Base-by-base conservation (phyloP, 1,284 basidiomycete genomes). In the Wolfiporia cocos region DNA sequence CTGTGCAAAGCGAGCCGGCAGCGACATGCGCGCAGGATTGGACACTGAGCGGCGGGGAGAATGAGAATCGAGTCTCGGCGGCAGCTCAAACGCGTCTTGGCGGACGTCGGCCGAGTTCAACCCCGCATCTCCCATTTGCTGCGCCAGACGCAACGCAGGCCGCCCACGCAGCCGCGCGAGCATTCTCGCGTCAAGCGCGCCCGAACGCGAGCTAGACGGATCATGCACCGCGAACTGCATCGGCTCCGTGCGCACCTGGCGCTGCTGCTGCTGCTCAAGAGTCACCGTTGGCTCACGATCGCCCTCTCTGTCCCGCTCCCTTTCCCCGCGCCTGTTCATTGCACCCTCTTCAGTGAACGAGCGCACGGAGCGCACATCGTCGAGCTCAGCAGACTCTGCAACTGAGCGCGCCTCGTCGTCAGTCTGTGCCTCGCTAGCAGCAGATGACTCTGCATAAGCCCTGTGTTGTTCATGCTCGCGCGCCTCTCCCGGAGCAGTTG, bases 361-460 rank as follows among this genome's bases (percentile, higher is more conserved):
- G 35, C 62, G 66, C 30, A 79, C 74, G n/a, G 81, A 83, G 12
- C 66, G 70, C 31, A 76, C 69, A 55, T 83, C 78, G 51, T 86
- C 83, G n/a, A 75, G 76, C 52, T 76, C 76, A 14, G 74, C 70
- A 30, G 68, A 61, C 47, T 80, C 80, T n/a, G n/a, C n/a, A n/a
- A n/a, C n/a, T 2, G 76, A 79, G 15, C 54, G 62, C 23, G 65
- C 69, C 43, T 81, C 82, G 30, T 81, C 81, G 50, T 85, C 82
- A 14, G 79, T 81, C 44, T 73, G 57, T 30, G 72, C 65, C 41
- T 83, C 81, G 52, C 77, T 78, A 47, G 75, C 77, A 46, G 71
- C 74, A 3, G 72, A 75, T 1, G 71, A 72, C 19, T 70, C 64
- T 44, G 69, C 68, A 7, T 63, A 54, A 3, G 57, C 53, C 10